A percentile compares a stretch with the other conserved stretches of the same genome.
phyloP scores from a whole-genome alignment of 768 basidiomycete genomes.

The Hygrophorus russula region DNA sequence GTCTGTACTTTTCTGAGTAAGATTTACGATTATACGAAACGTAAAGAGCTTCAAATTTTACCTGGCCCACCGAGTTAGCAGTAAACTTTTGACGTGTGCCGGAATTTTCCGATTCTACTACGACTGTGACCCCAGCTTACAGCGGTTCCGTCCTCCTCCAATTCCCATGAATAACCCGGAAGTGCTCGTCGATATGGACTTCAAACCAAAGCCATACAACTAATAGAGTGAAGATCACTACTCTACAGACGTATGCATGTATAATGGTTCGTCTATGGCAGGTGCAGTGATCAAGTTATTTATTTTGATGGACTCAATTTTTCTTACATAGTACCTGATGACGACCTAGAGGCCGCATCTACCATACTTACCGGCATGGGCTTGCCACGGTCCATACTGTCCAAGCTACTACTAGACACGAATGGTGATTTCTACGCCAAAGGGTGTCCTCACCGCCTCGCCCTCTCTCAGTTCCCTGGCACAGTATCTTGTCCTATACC shows the following conservation, averaged over 20 bases:
- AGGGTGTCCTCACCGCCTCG: conserved; percentile 14
- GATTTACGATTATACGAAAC: too few species aligned
- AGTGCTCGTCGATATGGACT: conserved; percentile 17
- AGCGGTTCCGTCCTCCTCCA: too few species aligned
- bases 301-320: conserved; percentile 7
- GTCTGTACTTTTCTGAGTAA: not conserved
- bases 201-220: conserved; percentile 11
- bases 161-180: not conserved
- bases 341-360: conserved; percentile 13
- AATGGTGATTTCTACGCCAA: conserved; percentile 16
- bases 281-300: not conserved
- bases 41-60: too few species aligned
- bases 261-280: conserved; percentile 10
- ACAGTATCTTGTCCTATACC: conserved; percentile 14
- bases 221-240: conserved; percentile 17
- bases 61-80: too few species aligned
- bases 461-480: conserved; percentile 7
- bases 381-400: conserved; percentile 13
- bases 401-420: conserved; percentile 9
- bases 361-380: conserved; percentile 13
- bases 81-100: too few species aligned
- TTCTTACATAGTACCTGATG: conserved; percentile 16
- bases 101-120: too few species aligned
- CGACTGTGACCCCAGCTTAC: too few species aligned
- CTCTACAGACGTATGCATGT: conserved; percentile 18